phyloP scores from a whole-genome alignment of 148 eudicot species.

The Cornus kousa region DNA sequence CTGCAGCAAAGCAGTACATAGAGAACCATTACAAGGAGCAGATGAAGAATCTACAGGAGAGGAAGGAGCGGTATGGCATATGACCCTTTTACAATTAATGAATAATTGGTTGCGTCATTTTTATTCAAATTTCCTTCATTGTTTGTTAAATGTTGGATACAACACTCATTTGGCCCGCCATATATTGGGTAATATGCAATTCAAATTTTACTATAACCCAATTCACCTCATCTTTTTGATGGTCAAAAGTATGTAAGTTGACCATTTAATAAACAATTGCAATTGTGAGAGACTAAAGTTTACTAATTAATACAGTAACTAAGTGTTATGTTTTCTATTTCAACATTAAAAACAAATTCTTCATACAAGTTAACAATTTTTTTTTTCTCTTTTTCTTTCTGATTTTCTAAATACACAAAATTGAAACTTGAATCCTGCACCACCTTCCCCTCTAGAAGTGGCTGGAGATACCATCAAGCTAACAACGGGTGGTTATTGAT shows the following conservation, averaged over 20 bases:
- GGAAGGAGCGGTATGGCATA: slow-evolving; percentile 75
- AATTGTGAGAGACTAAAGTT: background rate
- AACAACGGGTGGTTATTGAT: background rate
- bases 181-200: background rate
- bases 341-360: background rate
- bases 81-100: background rate
- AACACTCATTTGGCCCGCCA: background rate
- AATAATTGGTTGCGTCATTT: background rate
- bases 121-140: background rate
- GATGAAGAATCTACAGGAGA: slow-evolving; percentile 93
- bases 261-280: background rate
- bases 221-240: background rate
- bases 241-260: background rate
- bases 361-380: background rate
- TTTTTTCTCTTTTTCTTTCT: too few species aligned
- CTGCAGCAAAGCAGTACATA: slow-evolving; percentile 95
- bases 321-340: background rate
- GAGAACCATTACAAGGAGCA: slow-evolving; percentile 99
- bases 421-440: too few species aligned
- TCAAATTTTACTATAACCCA: background rate
- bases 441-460: too few species aligned
- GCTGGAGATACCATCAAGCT: too few species aligned
- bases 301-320: too few species aligned
- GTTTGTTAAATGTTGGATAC: background rate
- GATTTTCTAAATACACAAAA: too few species aligned